These are phyloP conservation scores for Cystoderma amianthinum DNA, from an alignment of 768 basidiomycete species.

Conservation along the genomic window DNA sequence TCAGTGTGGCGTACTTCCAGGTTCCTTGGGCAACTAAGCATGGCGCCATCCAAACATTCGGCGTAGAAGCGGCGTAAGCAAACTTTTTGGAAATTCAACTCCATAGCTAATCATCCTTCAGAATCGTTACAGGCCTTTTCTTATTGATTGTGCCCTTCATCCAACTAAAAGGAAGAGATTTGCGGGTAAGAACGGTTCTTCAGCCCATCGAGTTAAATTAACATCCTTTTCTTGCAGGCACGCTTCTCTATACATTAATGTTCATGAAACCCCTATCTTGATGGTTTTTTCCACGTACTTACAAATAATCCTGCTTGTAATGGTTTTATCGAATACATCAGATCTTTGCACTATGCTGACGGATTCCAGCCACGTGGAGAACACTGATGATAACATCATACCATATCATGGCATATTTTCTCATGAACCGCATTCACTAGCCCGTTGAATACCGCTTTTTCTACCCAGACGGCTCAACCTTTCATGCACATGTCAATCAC, in stretches of 20 bases:
- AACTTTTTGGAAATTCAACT: neutral
- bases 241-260: slow-evolving; percentile 5
- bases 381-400: no score
- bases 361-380: no score
- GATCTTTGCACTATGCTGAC: no score
- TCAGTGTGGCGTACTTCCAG: slow-evolving; percentile 62
- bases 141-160: slow-evolving; percentile 43
- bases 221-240: slow-evolving; percentile 2
- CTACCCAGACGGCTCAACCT: no score
- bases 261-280: no score
- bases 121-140: slow-evolving; percentile 45
- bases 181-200: slow-evolving; percentile 31
- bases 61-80: slow-evolving; percentile 54
- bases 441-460: no score
- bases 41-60: slow-evolving; percentile 57
- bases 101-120: slow-evolving; percentile 8
- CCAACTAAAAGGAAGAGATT: slow-evolving; percentile 37
- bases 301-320: neutral
- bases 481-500: no score
- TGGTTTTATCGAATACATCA: no score
- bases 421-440: no score
- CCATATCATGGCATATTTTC: no score
- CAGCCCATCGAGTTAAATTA: neutral
- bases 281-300: neutral
- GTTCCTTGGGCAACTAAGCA: slow-evolving; percentile 55